These are phyloP conservation scores for Elymus sibiricus DNA, from an alignment of 176 grass and related monocot genomes.

Conservation along the genomic window DNA sequence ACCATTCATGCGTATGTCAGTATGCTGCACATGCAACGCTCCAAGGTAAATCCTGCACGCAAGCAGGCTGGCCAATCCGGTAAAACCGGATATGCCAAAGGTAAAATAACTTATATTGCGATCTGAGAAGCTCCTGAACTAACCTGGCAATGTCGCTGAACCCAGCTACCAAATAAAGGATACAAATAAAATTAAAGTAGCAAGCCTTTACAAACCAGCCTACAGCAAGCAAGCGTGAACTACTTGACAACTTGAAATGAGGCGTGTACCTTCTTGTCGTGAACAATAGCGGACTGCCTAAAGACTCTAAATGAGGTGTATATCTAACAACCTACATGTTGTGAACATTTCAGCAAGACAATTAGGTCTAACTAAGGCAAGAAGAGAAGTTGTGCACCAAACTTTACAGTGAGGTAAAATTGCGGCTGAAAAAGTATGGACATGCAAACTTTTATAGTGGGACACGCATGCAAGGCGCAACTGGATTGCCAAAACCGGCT, in stretches of 20 bases:
- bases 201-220: neutral
- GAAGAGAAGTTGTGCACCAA: neutral
- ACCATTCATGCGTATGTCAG: neutral
- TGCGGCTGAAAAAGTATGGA: neutral
- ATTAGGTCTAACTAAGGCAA: conserved; percentile 6
- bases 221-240: neutral
- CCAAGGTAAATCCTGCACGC: neutral
- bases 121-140: neutral
- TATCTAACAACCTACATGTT: neutral
- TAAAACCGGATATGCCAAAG: neutral
- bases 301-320: neutral
- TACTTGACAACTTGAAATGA: neutral
- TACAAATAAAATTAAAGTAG: neutral
- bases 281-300: neutral
- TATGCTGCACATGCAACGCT: neutral
- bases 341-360: neutral
- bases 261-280: neutral
- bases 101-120: neutral
- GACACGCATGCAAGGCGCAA: neutral
- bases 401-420: neutral
- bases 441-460: neutral
- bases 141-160: neutral
- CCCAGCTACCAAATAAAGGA: neutral
- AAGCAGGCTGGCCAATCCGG: neutral
- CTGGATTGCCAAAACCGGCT: neutral